A percentile compares a stretch with the other conserved stretches of the same genome.
Evolutionary conservation across 441 rosid genomes (phyloP).

Genomic region (Adansonia grandidieri): DNA sequence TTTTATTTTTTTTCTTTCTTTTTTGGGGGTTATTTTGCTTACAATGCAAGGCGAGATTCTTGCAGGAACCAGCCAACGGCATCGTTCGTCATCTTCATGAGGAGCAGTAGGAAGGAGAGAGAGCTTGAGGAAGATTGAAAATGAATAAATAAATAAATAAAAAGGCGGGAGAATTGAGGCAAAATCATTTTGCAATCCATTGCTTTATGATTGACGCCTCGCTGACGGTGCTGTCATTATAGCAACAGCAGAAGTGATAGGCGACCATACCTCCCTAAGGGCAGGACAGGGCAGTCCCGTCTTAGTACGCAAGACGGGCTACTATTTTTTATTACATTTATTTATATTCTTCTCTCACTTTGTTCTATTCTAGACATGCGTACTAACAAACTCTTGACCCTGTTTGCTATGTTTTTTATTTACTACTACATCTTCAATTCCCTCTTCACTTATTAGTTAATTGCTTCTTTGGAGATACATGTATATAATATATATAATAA

Average conservation of each 20-base stretch:
- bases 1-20: too few species aligned
- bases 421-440: neutral
- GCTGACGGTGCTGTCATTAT: conserved; percentile 46
- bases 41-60: conserved; percentile 66
- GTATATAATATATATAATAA: neutral
- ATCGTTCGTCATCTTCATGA: conserved; percentile 27
- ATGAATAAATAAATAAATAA: too few species aligned
- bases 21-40: conserved; percentile 10
- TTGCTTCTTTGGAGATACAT: neutral
- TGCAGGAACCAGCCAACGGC: conserved; percentile 57
- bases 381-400: neutral
- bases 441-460: neutral
- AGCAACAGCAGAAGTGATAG: neutral
- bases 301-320: conserved; percentile 47
- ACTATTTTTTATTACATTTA: neutral
- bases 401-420: neutral
- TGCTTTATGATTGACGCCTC: conserved; percentile 72
- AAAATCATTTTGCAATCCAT: conserved; percentile 62
- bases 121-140: neutral
- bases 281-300: conserved; percentile 42
- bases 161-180: conserved; percentile 25
- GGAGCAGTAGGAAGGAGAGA: conserved; percentile 27
- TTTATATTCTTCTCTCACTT: too few species aligned
- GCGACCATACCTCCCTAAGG: conserved; percentile 3
- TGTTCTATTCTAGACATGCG: too few species aligned